These are phyloP conservation scores for Danielozyma ontarioensis DNA, from an alignment of 805 yeast species.

Conservation along the genomic window DNA sequence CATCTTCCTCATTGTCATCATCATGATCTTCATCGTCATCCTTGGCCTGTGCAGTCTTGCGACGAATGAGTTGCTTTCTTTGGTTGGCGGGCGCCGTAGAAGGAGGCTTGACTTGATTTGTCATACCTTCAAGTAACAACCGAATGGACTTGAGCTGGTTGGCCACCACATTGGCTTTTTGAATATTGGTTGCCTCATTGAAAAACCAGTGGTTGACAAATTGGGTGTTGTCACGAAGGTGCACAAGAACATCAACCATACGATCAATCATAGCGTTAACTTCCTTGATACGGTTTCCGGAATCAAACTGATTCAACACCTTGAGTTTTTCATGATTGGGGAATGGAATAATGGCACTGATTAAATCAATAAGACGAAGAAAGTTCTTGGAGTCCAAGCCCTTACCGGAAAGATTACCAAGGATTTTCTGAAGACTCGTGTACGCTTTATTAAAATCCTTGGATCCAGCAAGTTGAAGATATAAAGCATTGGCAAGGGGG, in stretches of 20 bases:
- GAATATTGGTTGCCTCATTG: constrained; percentile 45
- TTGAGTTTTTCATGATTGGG: constrained; percentile 38
- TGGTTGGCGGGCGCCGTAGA: constrained; percentile 1
- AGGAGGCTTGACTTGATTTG: constrained; percentile 13
- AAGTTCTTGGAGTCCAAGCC: constrained; percentile 20
- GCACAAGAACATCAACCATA: constrained; percentile 34
- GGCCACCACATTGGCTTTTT: constrained; percentile 51
- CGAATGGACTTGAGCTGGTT: constrained; percentile 51
- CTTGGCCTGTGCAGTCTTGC: constrained; percentile 4
- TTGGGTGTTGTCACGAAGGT: constrained; percentile 24
- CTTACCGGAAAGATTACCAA: constrained; percentile 15
- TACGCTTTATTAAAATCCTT: constrained; percentile 44
- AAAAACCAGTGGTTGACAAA: constrained; percentile 43
- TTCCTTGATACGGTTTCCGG: constrained; percentile 27
- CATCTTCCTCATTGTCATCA: constrained; percentile 30
- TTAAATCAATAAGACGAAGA: constrained; percentile 38
- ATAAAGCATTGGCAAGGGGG: constrained; percentile 58
- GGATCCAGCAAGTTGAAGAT: constrained; percentile 47
- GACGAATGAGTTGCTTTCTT: constrained; percentile 6
- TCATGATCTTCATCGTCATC: constrained; percentile 9
- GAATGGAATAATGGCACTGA: constrained; percentile 48
- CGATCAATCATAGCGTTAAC: constrained; percentile 27
- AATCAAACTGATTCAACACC: constrained; percentile 28
- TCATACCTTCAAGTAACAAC: constrained; percentile 43
- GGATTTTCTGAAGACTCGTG: constrained; percentile 31